Percentiles rank a stretch among this genome's conserved stretches.
Evolutionary conservation across 1,284 basidiomycete species (phyloP).

Genomic region (Cryptococcus hybrid): DNA sequence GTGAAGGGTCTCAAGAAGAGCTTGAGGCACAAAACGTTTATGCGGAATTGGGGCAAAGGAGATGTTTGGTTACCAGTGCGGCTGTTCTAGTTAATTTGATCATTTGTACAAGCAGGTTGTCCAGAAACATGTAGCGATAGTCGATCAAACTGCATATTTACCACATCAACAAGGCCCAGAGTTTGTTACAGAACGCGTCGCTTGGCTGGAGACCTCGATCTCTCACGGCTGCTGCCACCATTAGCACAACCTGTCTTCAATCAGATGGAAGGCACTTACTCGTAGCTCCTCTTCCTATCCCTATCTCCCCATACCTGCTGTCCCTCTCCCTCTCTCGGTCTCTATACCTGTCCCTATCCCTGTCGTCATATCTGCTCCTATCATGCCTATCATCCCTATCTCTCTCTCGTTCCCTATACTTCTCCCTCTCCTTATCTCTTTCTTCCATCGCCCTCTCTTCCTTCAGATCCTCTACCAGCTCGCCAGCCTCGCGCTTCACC

Average conservation of each 20-base stretch:
- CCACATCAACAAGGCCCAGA: too few species aligned
- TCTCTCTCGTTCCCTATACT: slow-evolving; percentile 37
- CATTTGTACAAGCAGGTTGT: too few species aligned
- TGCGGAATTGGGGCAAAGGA: too few species aligned
- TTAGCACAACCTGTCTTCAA: neutral
- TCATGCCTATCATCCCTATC: slow-evolving; percentile 10
- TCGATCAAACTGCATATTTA: too few species aligned
- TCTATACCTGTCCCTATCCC: slow-evolving; percentile 10
- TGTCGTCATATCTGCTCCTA: slow-evolving; percentile 4
- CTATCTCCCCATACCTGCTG: slow-evolving; percentile 14
- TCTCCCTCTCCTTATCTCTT: slow-evolving; percentile 12
- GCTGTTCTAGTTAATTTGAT: too few species aligned
- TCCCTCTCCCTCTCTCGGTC: slow-evolving; percentile 13
- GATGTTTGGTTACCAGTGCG: too few species aligned
- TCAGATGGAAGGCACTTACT: slow-evolving; percentile 4
- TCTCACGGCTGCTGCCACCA: slow-evolving; percentile 6
- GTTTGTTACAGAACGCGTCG: slow-evolving; percentile 22
- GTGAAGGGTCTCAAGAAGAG: too few species aligned
- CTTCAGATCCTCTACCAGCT: slow-evolving; percentile 44
- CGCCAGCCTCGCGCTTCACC: slow-evolving; percentile 47
- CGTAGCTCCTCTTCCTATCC: slow-evolving; percentile 19
- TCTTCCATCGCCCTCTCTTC: slow-evolving; percentile 21
- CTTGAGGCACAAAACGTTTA: too few species aligned
- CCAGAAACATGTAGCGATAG: too few species aligned
- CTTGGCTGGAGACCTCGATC: slow-evolving; percentile 30